These are phyloP conservation scores for Filobasidium wieringae DNA, from an alignment of 768 basidiomycete species.

Conservation along the genomic window DNA sequence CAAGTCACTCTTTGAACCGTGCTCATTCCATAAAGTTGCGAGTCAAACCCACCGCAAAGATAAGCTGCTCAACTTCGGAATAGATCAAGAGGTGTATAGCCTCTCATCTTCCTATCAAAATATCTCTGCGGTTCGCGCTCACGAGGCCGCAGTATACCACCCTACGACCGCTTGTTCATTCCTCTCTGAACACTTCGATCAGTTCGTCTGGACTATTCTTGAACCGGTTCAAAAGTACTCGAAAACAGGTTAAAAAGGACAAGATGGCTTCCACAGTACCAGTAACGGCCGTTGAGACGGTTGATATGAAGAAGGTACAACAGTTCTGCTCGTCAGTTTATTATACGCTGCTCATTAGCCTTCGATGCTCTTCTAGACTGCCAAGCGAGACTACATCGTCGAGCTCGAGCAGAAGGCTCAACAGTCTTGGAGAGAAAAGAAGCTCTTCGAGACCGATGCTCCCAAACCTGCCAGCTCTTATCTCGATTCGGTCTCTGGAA, in stretches of 20 bases:
- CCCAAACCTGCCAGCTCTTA: conserved; percentile 46
- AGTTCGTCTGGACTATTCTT: background rate
- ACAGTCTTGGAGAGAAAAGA: conserved; percentile 61
- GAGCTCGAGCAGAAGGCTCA: conserved; percentile 77
- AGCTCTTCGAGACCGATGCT: conserved; percentile 72
- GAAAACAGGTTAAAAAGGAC: background rate
- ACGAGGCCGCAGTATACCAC: background rate
- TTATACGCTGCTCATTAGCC: background rate
- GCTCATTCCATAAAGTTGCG: background rate
- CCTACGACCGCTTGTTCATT: background rate
- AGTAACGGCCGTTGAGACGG: conserved; percentile 26
- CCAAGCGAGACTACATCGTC: conserved; percentile 78
- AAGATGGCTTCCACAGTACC: conserved; percentile 29
- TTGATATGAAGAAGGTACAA: conserved; percentile 36
- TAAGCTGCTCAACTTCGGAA: background rate
- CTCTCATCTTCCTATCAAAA: background rate
- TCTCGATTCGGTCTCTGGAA: conserved; percentile 44
- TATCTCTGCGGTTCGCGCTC: background rate
- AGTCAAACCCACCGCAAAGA: background rate
- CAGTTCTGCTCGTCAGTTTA: no score
- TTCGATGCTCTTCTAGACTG: conserved; percentile 53
- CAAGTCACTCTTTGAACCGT: background rate
- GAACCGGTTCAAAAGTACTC: background rate
- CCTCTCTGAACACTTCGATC: background rate
- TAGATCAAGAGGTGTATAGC: background rate